A percentile compares a stretch with the other conserved stretches of the same genome.
Evolutionary conservation across 2,329 filamentous ascomycete genomes (phyloP).

Genomic region (Pestalotiopsis sp.): DNA sequence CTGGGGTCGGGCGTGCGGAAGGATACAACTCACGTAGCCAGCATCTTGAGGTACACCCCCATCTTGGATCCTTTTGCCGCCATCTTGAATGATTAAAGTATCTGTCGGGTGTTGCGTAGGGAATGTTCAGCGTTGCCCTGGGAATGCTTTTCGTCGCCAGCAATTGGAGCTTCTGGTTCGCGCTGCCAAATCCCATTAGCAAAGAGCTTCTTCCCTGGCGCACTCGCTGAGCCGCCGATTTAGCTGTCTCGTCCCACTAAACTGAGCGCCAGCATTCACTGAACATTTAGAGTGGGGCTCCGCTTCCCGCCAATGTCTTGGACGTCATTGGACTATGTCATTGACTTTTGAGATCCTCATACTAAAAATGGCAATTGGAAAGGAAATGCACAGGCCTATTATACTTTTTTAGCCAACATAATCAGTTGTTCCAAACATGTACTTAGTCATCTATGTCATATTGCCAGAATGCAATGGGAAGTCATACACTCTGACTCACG

Average conservation of each 20-base stretch:
- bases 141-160: neutral
- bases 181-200: neutral
- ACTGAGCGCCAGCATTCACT: neutral
- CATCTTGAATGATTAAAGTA: constrained; percentile 27
- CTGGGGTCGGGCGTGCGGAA: constrained; percentile 13
- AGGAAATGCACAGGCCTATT: too few relatives aligned
- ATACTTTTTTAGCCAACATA: too few relatives aligned
- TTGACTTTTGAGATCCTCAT: neutral
- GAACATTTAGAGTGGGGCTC: neutral
- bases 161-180: neutral
- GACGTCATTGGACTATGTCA: neutral
- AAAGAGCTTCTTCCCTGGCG: neutral
- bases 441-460: too few relatives aligned
- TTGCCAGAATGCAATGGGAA: too few relatives aligned
- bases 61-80: constrained; percentile 55
- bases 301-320: neutral
- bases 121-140: neutral
- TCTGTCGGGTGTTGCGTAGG: neutral
- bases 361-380: neutral
- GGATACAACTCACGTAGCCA: constrained; percentile 58
- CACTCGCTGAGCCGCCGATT: neutral
- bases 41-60: constrained; percentile 69
- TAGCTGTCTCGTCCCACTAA: neutral
- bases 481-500: too few relatives aligned
- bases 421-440: too few relatives aligned